A percentile compares a stretch with the other conserved stretches of the same genome.
These are phyloP conservation scores for Forsythia suspensa DNA, from an alignment of 257 asterid genomes.

Conservation along the genomic window DNA sequence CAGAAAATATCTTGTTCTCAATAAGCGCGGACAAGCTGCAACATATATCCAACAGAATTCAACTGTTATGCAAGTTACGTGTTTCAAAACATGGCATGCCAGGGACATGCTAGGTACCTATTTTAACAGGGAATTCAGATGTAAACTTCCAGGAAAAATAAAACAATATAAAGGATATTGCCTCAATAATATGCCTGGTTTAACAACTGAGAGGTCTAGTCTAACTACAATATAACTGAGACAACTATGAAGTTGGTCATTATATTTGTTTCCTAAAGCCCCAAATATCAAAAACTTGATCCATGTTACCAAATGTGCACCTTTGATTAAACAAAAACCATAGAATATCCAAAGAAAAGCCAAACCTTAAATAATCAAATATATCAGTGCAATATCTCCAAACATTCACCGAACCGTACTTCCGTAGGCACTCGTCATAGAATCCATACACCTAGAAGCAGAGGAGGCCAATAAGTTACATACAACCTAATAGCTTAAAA, in stretches of 20 bases:
- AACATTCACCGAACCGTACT: constrained; percentile 88
- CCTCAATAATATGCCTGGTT: neutral
- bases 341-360: constrained; percentile 18
- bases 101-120: neutral
- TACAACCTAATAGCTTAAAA: constrained; percentile 18
- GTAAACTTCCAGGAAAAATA: neutral
- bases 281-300: constrained; percentile 14
- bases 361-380: constrained; percentile 91
- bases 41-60: constrained; percentile 24
- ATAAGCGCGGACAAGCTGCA: constrained; percentile 93
- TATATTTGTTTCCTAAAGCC: neutral
- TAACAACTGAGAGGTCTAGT: neutral
- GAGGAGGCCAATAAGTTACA: constrained; percentile 20
- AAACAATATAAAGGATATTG: constrained; percentile 4
- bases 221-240: neutral
- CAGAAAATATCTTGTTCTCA: constrained; percentile 88
- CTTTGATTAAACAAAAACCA: constrained; percentile 15
- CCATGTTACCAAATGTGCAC: neutral
- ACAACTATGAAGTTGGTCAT: constrained; percentile 1
- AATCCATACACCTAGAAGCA: constrained; percentile 86
- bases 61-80: constrained; percentile 7
- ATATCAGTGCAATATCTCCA: constrained; percentile 99
- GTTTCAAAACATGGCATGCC: constrained; percentile 12
- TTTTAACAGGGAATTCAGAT: neutral
- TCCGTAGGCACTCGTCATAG: constrained; percentile 97